phyloP scores from a whole-genome alignment of 1,284 basidiomycete genomes.

The Vanrija sp. region DNA sequence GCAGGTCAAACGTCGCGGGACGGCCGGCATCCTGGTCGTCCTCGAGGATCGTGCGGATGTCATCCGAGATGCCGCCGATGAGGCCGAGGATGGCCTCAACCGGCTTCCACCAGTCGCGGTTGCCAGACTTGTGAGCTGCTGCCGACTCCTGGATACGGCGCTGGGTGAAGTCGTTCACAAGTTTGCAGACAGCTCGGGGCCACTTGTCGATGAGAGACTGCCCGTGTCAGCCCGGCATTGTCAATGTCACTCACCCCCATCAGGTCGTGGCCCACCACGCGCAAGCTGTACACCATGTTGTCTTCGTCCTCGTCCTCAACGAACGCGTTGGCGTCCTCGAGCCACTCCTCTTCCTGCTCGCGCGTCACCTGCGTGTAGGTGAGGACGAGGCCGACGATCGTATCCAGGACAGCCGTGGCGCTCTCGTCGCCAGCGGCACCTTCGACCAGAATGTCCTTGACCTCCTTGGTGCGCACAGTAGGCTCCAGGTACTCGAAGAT shows the following conservation, averaged over 20 bases:
- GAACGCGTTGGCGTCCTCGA: conserved; percentile 81
- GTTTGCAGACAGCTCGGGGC: conserved; percentile 56
- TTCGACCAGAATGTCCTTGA: conserved; percentile 17
- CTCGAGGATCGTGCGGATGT: conserved; percentile 69
- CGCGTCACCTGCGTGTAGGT: conserved; percentile 80
- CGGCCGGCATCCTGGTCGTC: conserved; percentile 62
- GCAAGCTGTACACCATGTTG: conserved; percentile 71
- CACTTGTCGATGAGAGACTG: conserved; percentile 70
- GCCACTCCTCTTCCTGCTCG: conserved; percentile 82
- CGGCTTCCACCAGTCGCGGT: conserved; percentile 65
- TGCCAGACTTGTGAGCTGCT: conserved; percentile 26
- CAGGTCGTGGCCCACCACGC: conserved; percentile 79
- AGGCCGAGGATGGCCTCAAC: conserved; percentile 79
- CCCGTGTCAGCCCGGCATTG: background rate
- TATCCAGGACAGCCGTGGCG: conserved; percentile 53
- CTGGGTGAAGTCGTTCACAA: conserved; percentile 61
- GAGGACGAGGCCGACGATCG: conserved; percentile 61
- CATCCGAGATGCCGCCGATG: conserved; percentile 76
- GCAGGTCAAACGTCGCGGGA: conserved; percentile 68
- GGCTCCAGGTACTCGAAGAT: conserved; percentile 76
- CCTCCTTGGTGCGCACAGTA: conserved; percentile 51
- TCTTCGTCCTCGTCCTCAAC: conserved; percentile 94
- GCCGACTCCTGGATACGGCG: conserved; percentile 43
- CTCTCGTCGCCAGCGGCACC: conserved; percentile 25
- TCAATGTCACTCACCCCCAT: conserved; percentile 58